Base-by-base conservation (phyloP, 768 basidiomycete species). In the Tricholoma sp. region DNA sequence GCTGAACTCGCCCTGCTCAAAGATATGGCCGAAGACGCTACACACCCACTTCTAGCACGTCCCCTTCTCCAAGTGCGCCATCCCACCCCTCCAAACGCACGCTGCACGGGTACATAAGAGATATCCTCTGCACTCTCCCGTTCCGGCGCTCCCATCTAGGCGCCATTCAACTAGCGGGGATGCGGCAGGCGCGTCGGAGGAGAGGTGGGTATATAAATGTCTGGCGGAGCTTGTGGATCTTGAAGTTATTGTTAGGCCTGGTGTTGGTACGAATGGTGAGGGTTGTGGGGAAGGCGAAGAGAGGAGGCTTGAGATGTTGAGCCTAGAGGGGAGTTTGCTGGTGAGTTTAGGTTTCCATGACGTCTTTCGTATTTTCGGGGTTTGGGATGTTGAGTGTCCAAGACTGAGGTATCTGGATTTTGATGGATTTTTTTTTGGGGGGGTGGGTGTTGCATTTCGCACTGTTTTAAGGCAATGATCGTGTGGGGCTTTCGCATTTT, bases 201-300 rank as follows among this genome's bases (percentile, higher is more conserved):
- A 90, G 50, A 78, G 76, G 61, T 92, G 89, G 88, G 68, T 78
- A 37, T 94, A 80, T 67, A 89, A 84, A 64, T 89, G 91, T 2
- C 75, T 79, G 56, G 77, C 79, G 34, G 82, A 83, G 53, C 77
- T 94, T 18, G 79, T 93, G 39, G 89, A 94, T 71, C 63, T 89
- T 51, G 89, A 93, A 63, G 83, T 92, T 1, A 83, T 93, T 0
- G 76, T 91, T 39, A 67, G 72, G 59, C 66, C 77, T 35, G 63
- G 75, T 4, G 67, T 74, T 18, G 29, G 29, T 27, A 27, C 5
- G 24, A 24, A 47, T 14, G 14, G 46, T 2, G 47, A 50, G 18
- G 29, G n/a, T 1, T 18, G 8, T 50, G 80, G 79, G 9, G 64
- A 75, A 1, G 79, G 78, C 0, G 83, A 83, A 45, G 82, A 84